phyloP scores from a whole-genome alignment of 1,284 basidiomycete genomes.

The Austroboletus rostrupii region DNA sequence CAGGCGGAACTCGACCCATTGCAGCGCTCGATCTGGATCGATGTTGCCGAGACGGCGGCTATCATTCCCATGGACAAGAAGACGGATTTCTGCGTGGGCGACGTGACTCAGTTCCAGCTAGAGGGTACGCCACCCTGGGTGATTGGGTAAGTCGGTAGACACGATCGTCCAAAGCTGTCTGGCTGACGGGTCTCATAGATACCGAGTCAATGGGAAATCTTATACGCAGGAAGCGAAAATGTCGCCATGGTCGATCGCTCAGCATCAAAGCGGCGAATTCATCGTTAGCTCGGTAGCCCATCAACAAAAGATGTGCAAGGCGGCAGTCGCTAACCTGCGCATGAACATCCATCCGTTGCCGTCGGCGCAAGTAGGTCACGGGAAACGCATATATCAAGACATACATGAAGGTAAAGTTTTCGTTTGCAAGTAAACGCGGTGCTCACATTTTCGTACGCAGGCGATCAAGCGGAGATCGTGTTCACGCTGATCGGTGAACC shows the following conservation, averaged over 20 bases:
- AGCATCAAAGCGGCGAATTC: constrained; percentile 81
- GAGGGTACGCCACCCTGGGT: constrained; percentile 97
- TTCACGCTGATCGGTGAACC: constrained; percentile 88
- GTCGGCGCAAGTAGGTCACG: constrained; percentile 82
- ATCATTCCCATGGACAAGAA: constrained; percentile 82
- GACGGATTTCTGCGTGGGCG: constrained; percentile 87
- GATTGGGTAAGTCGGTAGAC: constrained; percentile 61
- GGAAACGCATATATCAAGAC: constrained; percentile 76
- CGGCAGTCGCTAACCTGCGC: constrained; percentile 70
- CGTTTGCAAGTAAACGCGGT: neutral
- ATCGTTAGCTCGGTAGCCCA: constrained; percentile 84
- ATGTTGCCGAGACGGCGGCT: constrained; percentile 92
- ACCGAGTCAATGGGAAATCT: constrained; percentile 76
- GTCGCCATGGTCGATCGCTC: constrained; percentile 80
- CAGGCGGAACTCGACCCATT: constrained; percentile 67
- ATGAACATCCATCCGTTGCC: constrained; percentile 83
- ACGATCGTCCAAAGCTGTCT: neutral
- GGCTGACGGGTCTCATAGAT: constrained; percentile 42
- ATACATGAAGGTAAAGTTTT: constrained; percentile 76
- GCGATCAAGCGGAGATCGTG: constrained; percentile 89
- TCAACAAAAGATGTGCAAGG: constrained; percentile 86
- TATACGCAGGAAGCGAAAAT: constrained; percentile 73
- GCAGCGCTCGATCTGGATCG: constrained; percentile 66
- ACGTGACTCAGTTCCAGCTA: constrained; percentile 86
- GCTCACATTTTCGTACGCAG: constrained; percentile 34